Evolutionary conservation across 1,139 yeast species (phyloP).

Genomic region (Debaryomyces sp.): DNA sequence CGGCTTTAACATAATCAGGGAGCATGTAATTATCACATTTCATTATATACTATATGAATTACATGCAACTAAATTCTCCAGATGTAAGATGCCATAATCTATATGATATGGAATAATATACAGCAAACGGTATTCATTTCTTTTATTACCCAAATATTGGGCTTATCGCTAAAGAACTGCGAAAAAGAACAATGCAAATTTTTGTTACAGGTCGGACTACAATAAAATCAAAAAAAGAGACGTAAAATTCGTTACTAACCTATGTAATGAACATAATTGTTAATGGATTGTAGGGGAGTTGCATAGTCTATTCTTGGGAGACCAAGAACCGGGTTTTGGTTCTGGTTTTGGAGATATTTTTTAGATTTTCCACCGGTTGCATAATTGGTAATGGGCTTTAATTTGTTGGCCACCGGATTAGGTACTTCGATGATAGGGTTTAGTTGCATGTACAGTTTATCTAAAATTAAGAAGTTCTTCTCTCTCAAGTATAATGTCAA

Average conservation of each 20-base stretch:
- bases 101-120: too few relatives aligned
- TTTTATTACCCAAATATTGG: neutral
- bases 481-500: slow-evolving; percentile 57
- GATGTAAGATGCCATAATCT: too few relatives aligned
- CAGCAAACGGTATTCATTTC: neutral
- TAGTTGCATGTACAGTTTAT: slow-evolving; percentile 35
- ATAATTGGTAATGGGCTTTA: slow-evolving; percentile 12
- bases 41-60: too few relatives aligned
- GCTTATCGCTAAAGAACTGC: neutral
- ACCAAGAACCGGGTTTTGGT: neutral
- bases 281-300: neutral
- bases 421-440: slow-evolving; percentile 21
- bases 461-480: slow-evolving; percentile 53
- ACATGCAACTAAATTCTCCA: too few relatives aligned
- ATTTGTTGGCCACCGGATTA: slow-evolving; percentile 3
- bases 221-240: neutral
- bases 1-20: too few relatives aligned
- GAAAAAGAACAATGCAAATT: neutral
- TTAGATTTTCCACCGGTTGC: neutral
- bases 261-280: slow-evolving; percentile 4
- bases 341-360: neutral
- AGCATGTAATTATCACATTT: too few relatives aligned
- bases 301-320: neutral
- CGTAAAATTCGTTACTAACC: slow-evolving; percentile 4
- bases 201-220: too few relatives aligned